Percentiles rank a stretch among this genome's conserved stretches.
Conservation (phyloP, 2,329 filamentous ascomycete species). For the Sordariomycetes sp. region DNA sequence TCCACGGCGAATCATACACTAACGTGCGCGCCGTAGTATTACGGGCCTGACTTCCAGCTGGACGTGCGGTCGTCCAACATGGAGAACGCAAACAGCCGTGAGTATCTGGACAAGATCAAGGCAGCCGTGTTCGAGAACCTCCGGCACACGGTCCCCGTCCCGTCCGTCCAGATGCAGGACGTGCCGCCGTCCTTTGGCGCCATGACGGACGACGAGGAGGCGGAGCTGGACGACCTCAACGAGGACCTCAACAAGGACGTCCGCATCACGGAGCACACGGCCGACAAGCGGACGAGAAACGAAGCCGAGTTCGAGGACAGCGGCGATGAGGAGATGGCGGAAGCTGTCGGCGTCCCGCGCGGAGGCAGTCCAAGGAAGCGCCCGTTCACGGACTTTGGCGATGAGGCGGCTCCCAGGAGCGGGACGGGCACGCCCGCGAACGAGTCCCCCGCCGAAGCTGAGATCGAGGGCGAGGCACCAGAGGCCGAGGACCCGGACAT, state of each 20-base stretch:
- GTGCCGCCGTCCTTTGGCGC: conserved; percentile 51
- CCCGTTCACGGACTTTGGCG: conserved; percentile 37
- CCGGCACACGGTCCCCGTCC: conserved; percentile 72
- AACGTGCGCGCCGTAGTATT: conserved; percentile 49
- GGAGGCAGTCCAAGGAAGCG: conserved; percentile 28
- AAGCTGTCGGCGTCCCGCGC: conserved; percentile 55
- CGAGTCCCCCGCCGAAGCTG: conserved; percentile 17
- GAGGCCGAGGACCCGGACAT: conserved; percentile 34
- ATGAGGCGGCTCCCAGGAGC: conserved; percentile 16
- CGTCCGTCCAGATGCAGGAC: conserved; percentile 86
- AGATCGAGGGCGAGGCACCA: conserved; percentile 13
- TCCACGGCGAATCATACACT: neutral
- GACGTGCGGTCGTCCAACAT: conserved; percentile 83
- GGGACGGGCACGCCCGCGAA: conserved; percentile 15
- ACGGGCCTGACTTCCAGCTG: conserved; percentile 80
- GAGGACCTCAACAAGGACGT: conserved; percentile 80
- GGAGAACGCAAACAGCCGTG: conserved; percentile 79
- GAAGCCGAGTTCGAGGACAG: conserved; percentile 79
- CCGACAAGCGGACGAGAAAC: conserved; percentile 67
- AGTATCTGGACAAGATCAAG: conserved; percentile 75
- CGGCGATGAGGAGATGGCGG: conserved; percentile 75
- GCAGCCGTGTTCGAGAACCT: conserved; percentile 77
- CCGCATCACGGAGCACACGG: conserved; percentile 69
- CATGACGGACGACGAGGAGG: conserved; percentile 57
- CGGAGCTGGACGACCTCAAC: conserved; percentile 58